Evolutionary conservation across 306 rosid species (phyloP).

Genomic region (Gastrolobium villosum): DNA sequence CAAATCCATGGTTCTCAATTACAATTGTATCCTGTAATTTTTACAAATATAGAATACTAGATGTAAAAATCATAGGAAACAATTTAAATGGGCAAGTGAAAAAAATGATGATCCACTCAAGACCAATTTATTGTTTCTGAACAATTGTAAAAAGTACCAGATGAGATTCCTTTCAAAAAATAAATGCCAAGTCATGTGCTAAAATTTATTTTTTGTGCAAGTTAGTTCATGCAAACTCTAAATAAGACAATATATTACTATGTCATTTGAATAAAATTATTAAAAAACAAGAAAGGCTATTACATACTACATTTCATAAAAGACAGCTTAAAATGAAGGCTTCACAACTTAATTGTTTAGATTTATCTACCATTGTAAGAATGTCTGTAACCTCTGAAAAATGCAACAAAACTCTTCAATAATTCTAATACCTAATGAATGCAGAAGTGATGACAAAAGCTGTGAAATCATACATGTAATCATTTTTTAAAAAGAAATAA

Average conservation of each 20-base stretch:
- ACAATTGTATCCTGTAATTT: neutral
- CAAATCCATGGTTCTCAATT: neutral
- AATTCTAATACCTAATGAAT: constrained; percentile 9
- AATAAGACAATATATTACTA: constrained; percentile 5
- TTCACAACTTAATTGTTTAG: neutral
- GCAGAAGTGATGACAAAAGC: constrained; percentile 15
- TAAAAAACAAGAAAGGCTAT: constrained; percentile 24
- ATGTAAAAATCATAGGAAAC: neutral
- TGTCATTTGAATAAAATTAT: constrained; percentile 21
- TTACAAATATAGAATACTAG: neutral
- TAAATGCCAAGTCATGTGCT: neutral
- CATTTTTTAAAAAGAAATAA: neutral
- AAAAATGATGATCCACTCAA: neutral
- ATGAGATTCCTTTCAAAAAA: constrained; percentile 25
- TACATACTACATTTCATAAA: neutral
- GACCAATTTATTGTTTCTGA: neutral
- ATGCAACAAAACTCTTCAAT: neutral
- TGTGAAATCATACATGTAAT: neutral
- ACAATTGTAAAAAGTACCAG: neutral
- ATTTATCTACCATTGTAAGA: constrained; percentile 13
- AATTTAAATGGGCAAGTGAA: neutral
- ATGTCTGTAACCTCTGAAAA: constrained; percentile 8
- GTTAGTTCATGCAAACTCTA: constrained; percentile 11
- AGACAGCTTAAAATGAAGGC: neutral
- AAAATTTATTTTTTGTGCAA: neutral